phyloP scores from a whole-genome alignment of 331 rosid genomes.

The Spiraea crenata region DNA sequence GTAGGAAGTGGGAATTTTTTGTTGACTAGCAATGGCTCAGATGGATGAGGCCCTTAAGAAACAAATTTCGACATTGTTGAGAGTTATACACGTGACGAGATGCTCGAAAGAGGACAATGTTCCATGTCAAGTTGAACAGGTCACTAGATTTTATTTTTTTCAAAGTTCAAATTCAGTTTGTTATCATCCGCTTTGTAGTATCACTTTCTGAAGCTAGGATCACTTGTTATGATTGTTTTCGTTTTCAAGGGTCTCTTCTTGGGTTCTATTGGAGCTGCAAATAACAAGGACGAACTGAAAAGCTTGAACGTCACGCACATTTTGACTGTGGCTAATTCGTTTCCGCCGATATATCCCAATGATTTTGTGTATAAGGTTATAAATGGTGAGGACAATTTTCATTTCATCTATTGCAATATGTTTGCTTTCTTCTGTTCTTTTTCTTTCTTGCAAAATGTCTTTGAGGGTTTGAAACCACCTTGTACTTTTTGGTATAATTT shows the following conservation, averaged over 20 bases:
- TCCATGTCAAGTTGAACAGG: conserved; percentile 78
- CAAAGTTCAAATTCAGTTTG: background rate
- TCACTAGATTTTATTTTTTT: conserved; percentile 11
- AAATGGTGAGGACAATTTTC: conserved; percentile 40
- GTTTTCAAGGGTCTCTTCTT: conserved; percentile 65
- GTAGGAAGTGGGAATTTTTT: background rate
- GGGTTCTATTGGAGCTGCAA: conserved; percentile 75
- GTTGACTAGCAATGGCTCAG: conserved; percentile 27
- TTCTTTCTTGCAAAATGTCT: background rate
- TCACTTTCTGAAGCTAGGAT: background rate
- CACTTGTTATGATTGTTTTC: background rate
- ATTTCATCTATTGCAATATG: background rate
- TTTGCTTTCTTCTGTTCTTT: background rate
- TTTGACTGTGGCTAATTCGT: conserved; percentile 57
- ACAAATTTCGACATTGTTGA: conserved; percentile 30
- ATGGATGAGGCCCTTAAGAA: conserved; percentile 39
- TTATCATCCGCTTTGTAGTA: background rate
- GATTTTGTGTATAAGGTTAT: conserved; percentile 64
- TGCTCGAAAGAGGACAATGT: conserved; percentile 38
- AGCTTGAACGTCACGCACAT: conserved; percentile 58
- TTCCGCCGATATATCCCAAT: conserved; percentile 47
- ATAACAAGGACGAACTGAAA: conserved; percentile 54
- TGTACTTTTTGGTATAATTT: background rate
- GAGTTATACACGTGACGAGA: conserved; percentile 27
- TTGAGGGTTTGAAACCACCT: background rate